Conservation (phyloP, 352 stramenopile species). For the Phytophthora litchii region DNA sequence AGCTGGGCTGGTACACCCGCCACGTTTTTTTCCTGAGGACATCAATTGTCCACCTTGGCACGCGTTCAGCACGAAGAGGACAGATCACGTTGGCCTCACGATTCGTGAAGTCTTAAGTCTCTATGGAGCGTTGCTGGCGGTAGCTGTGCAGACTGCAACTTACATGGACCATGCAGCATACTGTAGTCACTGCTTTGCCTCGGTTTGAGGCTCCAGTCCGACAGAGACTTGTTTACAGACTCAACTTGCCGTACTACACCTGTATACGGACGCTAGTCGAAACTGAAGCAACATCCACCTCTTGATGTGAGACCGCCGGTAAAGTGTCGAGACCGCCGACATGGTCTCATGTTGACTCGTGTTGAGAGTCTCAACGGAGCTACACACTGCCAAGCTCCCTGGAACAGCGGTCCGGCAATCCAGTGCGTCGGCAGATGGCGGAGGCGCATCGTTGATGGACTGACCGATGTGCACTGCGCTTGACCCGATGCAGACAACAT, state of each 20-base stretch:
- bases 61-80: slow-evolving; percentile 15
- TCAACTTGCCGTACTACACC: slow-evolving; percentile 6
- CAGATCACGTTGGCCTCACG: slow-evolving; percentile 1
- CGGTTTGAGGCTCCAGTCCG: no score
- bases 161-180: no score
- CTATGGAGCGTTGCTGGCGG: not conserved
- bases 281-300: slow-evolving; percentile 29
- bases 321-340: slow-evolving; percentile 25
- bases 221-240: slow-evolving; percentile 8
- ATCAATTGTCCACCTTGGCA: slow-evolving; percentile 27
- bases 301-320: slow-evolving; percentile 12
- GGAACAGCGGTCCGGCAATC: slow-evolving; percentile 1
- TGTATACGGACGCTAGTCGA: slow-evolving; percentile 23
- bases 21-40: slow-evolving; percentile 21
- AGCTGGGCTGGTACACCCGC: slow-evolving; percentile 16
- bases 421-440: slow-evolving; percentile 18
- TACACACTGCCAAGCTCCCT: not conserved
- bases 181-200: no score
- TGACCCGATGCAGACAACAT: slow-evolving; percentile 18
- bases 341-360: no score
- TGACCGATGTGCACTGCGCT: slow-evolving; percentile 15
- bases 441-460: slow-evolving; percentile 1
- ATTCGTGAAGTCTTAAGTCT: not conserved
- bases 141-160: no score
- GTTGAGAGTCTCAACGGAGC: no score